Conservation (phyloP, 2,329 filamentous ascomycete genomes). For the Apiospora rasikravindrae region DNA sequence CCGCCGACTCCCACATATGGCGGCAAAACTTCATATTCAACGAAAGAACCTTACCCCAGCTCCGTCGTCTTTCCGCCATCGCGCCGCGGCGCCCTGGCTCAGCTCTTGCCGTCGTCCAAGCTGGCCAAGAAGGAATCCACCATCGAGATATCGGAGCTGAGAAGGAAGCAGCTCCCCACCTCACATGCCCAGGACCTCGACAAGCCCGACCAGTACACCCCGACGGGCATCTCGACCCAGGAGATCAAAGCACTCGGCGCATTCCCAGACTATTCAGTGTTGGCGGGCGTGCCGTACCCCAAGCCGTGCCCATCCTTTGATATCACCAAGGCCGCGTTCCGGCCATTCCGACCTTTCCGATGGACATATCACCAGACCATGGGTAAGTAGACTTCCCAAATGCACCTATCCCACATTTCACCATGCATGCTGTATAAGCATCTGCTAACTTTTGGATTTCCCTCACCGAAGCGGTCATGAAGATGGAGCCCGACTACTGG, state of each 20-base stretch:
- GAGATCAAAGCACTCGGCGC: conserved; percentile 74
- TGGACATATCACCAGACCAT: conserved; percentile 92
- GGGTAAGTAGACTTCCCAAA: conserved; percentile 61
- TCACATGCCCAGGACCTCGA: conserved; percentile 13
- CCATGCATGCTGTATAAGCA: background rate
- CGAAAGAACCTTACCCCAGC: conserved; percentile 15
- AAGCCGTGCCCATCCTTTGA: conserved; percentile 68
- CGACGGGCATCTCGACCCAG: conserved; percentile 65
- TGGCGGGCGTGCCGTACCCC: conserved; percentile 78
- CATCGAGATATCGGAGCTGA: conserved; percentile 9
- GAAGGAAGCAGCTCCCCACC: conserved; percentile 20
- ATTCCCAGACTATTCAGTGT: conserved; percentile 78
- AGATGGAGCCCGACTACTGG: conserved; percentile 85
- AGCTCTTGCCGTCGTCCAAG: conserved; percentile 16
- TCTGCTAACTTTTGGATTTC: conserved; percentile 6
- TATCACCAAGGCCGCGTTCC: conserved; percentile 68
- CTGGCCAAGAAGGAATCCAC: conserved; percentile 6
- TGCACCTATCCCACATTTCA: background rate
- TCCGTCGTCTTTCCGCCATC: conserved; percentile 22
- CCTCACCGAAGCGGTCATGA: conserved; percentile 71
- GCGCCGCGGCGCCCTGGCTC: conserved; percentile 17
- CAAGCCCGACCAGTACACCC: conserved; percentile 19
- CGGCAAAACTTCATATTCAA: conserved; percentile 12
- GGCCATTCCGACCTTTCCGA: conserved; percentile 81
- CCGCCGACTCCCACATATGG: background rate